Evolutionary conservation across 1,139 yeast genomes (phyloP).

Genomic region (Kodamaea sp.): DNA sequence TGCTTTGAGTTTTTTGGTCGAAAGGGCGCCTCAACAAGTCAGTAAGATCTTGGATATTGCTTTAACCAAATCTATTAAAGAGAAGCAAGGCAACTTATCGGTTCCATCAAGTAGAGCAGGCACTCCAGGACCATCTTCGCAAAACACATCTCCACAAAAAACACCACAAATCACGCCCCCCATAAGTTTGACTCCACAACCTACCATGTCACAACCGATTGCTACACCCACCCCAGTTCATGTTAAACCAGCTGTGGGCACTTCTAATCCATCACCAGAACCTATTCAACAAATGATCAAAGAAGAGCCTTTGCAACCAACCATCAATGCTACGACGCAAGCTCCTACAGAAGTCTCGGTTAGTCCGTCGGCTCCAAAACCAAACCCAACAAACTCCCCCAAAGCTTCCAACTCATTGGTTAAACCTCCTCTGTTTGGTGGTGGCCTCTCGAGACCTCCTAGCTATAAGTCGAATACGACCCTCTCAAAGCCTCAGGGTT

Average conservation of each 20-base stretch:
- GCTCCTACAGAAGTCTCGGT: constrained; percentile 1
- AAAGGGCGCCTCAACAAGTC: constrained; percentile 84
- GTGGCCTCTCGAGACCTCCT: constrained; percentile 16
- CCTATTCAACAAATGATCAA: neutral
- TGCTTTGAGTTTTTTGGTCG: constrained; percentile 77
- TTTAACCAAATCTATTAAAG: constrained; percentile 74
- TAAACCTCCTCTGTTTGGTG: constrained; percentile 12
- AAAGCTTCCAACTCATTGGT: neutral
- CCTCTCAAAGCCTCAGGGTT: constrained; percentile 15
- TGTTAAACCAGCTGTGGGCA: neutral
- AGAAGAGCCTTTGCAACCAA: constrained; percentile 1
- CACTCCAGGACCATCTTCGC: constrained; percentile 26
- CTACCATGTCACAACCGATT: neutral
- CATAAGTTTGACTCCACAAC: neutral
- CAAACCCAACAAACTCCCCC: constrained; percentile 1
- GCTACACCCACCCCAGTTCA: neutral
- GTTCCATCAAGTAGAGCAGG: constrained; percentile 27
- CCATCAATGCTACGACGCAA: neutral
- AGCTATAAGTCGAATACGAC: constrained; percentile 12
- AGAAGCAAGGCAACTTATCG: constrained; percentile 37
- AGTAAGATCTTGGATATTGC: constrained; percentile 83
- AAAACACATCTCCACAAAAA: constrained; percentile 6
- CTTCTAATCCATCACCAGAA: neutral
- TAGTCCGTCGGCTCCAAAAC: neutral
- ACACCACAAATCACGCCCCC: neutral